Conservation (phyloP, 441 rosid genomes). For the Eutrema salsugineum region DNA sequence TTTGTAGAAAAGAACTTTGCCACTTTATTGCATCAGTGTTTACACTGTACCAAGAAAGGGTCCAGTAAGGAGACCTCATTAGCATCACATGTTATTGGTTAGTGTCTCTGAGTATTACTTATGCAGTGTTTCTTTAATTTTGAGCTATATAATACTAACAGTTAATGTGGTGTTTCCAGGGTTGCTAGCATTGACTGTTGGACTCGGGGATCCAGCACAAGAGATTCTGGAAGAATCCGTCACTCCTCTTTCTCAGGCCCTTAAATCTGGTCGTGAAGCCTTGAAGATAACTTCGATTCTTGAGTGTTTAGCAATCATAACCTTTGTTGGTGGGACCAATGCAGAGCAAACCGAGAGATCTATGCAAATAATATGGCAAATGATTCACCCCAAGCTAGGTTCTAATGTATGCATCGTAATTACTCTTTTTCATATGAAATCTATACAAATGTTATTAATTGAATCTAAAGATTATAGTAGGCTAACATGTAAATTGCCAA, state of each 20-base stretch:
- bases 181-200: conserved; percentile 79
- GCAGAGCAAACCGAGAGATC: conserved; percentile 73
- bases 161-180: conserved; percentile 41
- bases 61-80: conserved; percentile 59
- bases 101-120: background rate
- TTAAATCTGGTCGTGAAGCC: conserved; percentile 61
- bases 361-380: conserved; percentile 85
- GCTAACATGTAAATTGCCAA: background rate
- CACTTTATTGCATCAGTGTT: conserved; percentile 70
- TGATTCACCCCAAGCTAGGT: conserved; percentile 70
- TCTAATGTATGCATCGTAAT: conserved; percentile 71
- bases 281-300: conserved; percentile 50
- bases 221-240: conserved; percentile 73
- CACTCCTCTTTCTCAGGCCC: too few species aligned
- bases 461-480: background rate
- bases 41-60: conserved; percentile 59
- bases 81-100: conserved; percentile 69
- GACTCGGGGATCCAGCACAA: conserved; percentile 58
- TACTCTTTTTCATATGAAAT: background rate
- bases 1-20: conserved; percentile 92
- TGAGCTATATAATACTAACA: background rate
- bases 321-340: conserved; percentile 74
- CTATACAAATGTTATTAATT: background rate
- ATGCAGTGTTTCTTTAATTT: background rate
- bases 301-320: conserved; percentile 79